phyloP scores from a whole-genome alignment of 352 stramenopile genomes.

The Phytophthora macrochlamydospora region DNA sequence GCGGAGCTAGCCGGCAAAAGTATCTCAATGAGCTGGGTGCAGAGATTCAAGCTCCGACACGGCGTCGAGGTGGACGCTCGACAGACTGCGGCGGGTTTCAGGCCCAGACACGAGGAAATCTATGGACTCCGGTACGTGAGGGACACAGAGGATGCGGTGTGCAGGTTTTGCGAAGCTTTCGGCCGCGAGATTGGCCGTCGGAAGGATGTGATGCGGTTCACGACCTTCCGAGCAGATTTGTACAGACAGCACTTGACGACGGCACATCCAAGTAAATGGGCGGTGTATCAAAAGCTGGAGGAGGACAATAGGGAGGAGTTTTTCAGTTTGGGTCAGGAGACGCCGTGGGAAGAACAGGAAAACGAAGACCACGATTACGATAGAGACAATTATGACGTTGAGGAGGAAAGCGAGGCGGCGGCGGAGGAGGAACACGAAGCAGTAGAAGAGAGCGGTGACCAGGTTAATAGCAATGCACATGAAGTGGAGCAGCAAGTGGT shows the following conservation, averaged over 20 bases:
- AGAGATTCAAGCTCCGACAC: background rate
- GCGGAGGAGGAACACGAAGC: background rate
- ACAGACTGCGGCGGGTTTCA: background rate
- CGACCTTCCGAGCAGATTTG: background rate
- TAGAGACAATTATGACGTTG: background rate
- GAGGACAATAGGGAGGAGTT: background rate
- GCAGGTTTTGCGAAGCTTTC: background rate
- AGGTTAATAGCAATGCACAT: background rate
- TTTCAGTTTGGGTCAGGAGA: background rate
- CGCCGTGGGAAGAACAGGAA: background rate
- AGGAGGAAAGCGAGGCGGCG: background rate
- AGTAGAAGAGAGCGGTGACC: background rate
- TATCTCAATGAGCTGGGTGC: background rate
- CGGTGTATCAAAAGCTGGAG: background rate
- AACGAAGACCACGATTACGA: background rate
- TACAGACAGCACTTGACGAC: conserved; percentile 2
- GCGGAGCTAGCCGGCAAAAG: background rate
- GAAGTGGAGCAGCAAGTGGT: background rate
- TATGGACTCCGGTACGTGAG: background rate
- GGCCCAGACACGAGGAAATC: background rate
- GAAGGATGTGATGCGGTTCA: background rate
- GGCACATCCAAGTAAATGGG: background rate
- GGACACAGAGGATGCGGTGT: background rate
- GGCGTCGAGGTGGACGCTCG: background rate
- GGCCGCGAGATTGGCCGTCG: background rate